These are phyloP conservation scores for Isochrysis galbana DNA, from an alignment of 78 protist genomes.

Conservation along the genomic window DNA sequence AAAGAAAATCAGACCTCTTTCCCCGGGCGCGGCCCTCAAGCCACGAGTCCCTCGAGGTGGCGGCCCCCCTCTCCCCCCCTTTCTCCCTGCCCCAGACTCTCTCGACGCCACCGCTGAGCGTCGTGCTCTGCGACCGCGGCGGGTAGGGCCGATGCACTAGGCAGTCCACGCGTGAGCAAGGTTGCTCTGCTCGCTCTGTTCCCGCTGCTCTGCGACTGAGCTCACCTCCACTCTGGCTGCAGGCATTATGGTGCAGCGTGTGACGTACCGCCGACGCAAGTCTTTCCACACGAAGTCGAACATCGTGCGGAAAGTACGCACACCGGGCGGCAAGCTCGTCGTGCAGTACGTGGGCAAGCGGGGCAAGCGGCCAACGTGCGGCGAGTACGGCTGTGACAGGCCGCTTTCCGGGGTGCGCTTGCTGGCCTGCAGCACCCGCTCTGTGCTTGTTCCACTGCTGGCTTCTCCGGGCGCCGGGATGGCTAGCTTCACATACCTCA, in stretches of 20 bases:
- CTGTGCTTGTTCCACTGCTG: not conserved
- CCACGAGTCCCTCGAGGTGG: no score
- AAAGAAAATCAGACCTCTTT: no score
- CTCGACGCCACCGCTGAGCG: no score
- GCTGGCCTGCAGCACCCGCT: not conserved
- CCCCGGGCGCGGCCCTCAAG: no score
- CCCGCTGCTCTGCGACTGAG: no score
- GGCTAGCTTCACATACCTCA: not conserved
- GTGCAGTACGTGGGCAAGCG: slow-evolving; percentile 77
- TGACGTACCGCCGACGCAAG: slow-evolving; percentile 79
- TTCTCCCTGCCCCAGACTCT: no score
- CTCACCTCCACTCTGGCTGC: no score
- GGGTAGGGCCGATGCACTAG: no score
- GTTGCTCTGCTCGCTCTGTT: no score
- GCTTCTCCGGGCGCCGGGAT: not conserved
- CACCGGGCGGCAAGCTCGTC: slow-evolving; percentile 26
- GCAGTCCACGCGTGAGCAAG: no score
- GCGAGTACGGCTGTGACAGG: slow-evolving; percentile 83
- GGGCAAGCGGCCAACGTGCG: slow-evolving; percentile 74
- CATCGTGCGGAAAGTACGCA: slow-evolving; percentile 43
- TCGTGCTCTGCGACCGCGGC: no score
- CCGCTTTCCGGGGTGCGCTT: slow-evolving; percentile 75
- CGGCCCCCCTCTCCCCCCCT: no score
- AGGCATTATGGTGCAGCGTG: slow-evolving; percentile 70
- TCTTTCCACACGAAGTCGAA: slow-evolving; percentile 79